These are phyloP conservation scores for Vicia faba DNA, from an alignment of 306 rosid species.

Conservation along the genomic window DNA sequence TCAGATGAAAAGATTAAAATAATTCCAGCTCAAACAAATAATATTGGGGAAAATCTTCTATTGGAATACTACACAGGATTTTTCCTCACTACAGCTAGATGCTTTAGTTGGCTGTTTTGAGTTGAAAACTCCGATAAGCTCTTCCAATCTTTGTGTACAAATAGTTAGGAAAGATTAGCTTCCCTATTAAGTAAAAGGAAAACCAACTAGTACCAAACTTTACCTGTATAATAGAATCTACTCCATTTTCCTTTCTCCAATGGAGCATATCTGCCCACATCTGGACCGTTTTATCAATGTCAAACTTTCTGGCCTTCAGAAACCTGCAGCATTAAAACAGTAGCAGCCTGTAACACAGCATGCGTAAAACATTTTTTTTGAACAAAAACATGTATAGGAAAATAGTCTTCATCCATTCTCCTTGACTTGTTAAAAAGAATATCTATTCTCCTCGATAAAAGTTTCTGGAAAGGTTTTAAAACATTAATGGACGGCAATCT, in stretches of 20 bases:
- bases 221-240: constrained; percentile 81
- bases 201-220: constrained; percentile 13
- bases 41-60: constrained; percentile 30
- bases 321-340: constrained; percentile 63
- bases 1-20: constrained; percentile 40
- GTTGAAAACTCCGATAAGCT: constrained; percentile 32
- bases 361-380: constrained; percentile 1
- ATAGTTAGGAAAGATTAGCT: constrained; percentile 13
- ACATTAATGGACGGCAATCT: constrained; percentile 6
- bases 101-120: constrained; percentile 31
- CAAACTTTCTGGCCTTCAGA: constrained; percentile 89
- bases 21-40: constrained; percentile 29
- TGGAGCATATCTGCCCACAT: constrained; percentile 95
- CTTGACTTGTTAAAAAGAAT: neutral
- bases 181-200: constrained; percentile 19
- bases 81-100: constrained; percentile 34
- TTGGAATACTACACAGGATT: constrained; percentile 19
- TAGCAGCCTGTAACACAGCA: constrained; percentile 26
- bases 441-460: neutral
- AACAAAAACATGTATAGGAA: constrained; percentile 18
- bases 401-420: neutral
- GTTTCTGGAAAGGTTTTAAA: constrained; percentile 14
- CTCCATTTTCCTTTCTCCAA: constrained; percentile 81
- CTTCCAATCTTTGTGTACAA: constrained; percentile 9
- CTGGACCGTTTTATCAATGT: constrained; percentile 75